phyloP scores from a whole-genome alignment of 345 rosid genomes.

The Leavenworthia alabamica region DNA sequence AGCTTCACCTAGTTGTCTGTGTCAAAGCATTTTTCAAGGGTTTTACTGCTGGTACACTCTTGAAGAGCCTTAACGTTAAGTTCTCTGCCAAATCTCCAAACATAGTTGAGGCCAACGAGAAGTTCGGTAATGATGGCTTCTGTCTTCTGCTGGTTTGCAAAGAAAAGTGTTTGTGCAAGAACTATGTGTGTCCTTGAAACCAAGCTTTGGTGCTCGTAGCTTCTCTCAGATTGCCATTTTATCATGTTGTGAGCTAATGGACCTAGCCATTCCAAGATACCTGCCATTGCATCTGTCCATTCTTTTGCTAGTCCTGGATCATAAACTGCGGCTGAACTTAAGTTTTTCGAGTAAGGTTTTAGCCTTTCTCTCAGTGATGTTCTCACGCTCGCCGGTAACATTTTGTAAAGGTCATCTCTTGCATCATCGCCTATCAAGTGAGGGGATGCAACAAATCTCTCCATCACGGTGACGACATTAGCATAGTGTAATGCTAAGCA shows the following conservation, averaged over 20 bases:
- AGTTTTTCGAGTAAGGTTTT: slow-evolving; percentile 66
- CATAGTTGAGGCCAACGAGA: slow-evolving; percentile 87
- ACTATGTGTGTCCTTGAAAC: too few species aligned
- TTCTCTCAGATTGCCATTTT: too few species aligned
- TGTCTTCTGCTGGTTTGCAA: too few species aligned
- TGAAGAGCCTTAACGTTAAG: slow-evolving; percentile 61
- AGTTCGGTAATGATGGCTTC: slow-evolving; percentile 90
- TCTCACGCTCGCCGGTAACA: slow-evolving; percentile 83
- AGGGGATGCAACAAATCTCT: slow-evolving; percentile 86
- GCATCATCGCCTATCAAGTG: slow-evolving; percentile 95
- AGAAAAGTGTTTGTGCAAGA: too few species aligned
- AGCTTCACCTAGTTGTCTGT: slow-evolving; percentile 32
- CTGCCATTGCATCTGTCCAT: too few species aligned
- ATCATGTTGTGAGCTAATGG: too few species aligned
- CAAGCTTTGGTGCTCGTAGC: too few species aligned
- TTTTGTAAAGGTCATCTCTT: slow-evolving; percentile 87
- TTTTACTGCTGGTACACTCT: slow-evolving; percentile 57
- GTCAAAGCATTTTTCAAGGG: slow-evolving; percentile 57
- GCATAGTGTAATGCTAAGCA: slow-evolving; percentile 94
- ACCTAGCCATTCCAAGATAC: too few species aligned
- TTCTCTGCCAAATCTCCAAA: slow-evolving; percentile 79
- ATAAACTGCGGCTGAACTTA: slow-evolving; percentile 49
- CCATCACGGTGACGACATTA: slow-evolving; percentile 77
- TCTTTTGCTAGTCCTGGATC: too few species aligned
- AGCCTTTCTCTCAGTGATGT: slow-evolving; percentile 56